Conservation (phyloP, 768 basidiomycete genomes). For the Lactarius indigo region DNA sequence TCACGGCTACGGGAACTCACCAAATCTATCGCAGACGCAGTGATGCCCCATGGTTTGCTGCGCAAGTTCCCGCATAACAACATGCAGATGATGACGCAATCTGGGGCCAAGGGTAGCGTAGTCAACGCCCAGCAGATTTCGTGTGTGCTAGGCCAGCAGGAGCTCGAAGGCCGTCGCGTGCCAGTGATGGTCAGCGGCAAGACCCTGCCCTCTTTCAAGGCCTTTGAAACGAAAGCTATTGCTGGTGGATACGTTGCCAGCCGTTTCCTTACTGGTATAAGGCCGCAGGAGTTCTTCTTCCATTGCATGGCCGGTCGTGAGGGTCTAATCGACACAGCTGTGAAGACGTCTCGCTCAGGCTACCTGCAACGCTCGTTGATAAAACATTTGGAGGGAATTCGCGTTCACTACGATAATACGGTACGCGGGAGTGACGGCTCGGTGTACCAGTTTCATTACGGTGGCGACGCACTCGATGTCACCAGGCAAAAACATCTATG, state of each 20-base stretch:
- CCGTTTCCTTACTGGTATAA: slow-evolving; percentile 96
- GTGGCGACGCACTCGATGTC: slow-evolving; percentile 94
- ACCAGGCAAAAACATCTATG: slow-evolving; percentile 95
- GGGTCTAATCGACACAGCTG: slow-evolving; percentile 97
- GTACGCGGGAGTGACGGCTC: slow-evolving; percentile 94
- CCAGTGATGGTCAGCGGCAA: slow-evolving; percentile 99
- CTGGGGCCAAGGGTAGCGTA: slow-evolving; percentile 96
- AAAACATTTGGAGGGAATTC: slow-evolving; percentile 96
- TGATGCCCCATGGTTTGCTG: slow-evolving; percentile 81
- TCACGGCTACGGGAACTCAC: slow-evolving; percentile 82
- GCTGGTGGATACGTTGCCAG: slow-evolving; percentile 98
- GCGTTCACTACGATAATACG: slow-evolving; percentile 97
- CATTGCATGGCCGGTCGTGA: slow-evolving; percentile 99
- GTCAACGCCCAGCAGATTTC: slow-evolving; percentile 98
- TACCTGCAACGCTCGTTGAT: slow-evolving; percentile 97
- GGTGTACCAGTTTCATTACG: slow-evolving; percentile 94
- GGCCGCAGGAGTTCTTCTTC: slow-evolving; percentile 99
- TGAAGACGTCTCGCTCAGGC: slow-evolving; percentile 97
- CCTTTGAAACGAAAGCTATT: slow-evolving; percentile 97
- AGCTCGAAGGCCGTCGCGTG: slow-evolving; percentile 96
- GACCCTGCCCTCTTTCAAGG: slow-evolving; percentile 92
- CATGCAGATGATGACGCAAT: slow-evolving; percentile 99
- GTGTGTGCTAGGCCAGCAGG: slow-evolving; percentile 96
- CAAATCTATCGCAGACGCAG: slow-evolving; percentile 82
- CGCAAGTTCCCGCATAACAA: slow-evolving; percentile 97